phyloP scores from a whole-genome alignment of 1,284 basidiomycete species.

The Cryptococcus hybrid region DNA sequence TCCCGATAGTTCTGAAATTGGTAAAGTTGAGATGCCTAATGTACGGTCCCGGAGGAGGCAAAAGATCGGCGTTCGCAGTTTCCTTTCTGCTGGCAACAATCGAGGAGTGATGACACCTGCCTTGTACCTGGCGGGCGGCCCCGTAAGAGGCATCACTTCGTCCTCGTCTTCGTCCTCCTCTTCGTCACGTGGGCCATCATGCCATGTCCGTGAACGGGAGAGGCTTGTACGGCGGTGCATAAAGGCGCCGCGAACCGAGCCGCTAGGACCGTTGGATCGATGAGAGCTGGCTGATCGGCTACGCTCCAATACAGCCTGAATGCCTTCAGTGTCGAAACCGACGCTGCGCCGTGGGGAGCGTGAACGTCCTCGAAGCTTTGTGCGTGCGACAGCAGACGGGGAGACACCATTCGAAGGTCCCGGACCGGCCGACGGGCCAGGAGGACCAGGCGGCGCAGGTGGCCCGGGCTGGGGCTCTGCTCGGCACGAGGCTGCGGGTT shows the following conservation, averaged over 20 bases:
- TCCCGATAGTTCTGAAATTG: slow-evolving; percentile 63
- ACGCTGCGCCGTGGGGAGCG: slow-evolving; percentile 26
- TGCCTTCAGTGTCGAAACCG: slow-evolving; percentile 32
- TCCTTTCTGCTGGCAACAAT: not conserved
- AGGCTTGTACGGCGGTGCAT: slow-evolving; percentile 10
- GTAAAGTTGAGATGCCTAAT: slow-evolving; percentile 39
- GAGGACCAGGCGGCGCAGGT: not conserved
- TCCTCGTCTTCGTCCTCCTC: slow-evolving; percentile 18
- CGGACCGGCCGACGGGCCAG: not conserved
- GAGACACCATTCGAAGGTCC: not conserved
- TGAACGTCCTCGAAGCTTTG: slow-evolving; percentile 26
- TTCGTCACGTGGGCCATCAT: slow-evolving; percentile 5
- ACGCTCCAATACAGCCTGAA: slow-evolving; percentile 33
- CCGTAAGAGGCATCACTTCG: slow-evolving; percentile 17
- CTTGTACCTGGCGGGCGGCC: not conserved
- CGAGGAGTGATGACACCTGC: not conserved
- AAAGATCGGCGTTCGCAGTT: slow-evolving; percentile 37
- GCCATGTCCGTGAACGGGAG: slow-evolving; percentile 1
- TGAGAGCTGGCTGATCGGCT: slow-evolving; percentile 16
- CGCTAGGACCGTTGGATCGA: too few relatives aligned
- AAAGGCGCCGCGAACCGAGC: not conserved
- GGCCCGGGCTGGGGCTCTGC: not conserved
- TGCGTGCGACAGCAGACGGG: not conserved
- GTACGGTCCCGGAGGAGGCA: slow-evolving; percentile 35
- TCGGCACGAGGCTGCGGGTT: not conserved